Base-by-base conservation (phyloP, 345 rosid genomes). In the Noccaea caerulescens region DNA sequence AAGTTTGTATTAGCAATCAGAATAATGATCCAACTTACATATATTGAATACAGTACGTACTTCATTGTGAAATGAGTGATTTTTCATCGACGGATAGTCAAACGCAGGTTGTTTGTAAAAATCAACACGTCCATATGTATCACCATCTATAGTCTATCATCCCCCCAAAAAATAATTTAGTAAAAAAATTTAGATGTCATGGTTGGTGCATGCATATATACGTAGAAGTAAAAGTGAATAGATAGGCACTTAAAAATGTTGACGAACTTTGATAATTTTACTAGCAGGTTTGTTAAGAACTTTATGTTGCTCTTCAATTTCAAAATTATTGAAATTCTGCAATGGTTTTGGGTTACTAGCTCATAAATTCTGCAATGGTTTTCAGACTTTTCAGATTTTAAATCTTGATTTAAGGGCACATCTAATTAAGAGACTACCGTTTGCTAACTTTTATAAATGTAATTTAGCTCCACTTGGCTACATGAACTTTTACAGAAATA, bases 81-180 rank as follows among this genome's bases (percentile, higher is more conserved):
- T 6, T 33, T 33, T 63, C 56, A 10, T 16, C 2, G 33, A 16
- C 3, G 1, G 7, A 33, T 63, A 0, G 2, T 33, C 33, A 63
- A 63, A 10, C 0, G 44, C 44, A 16, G 68, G 33, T 63, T 46
- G 68, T 46, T 46, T 46, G 68, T 63, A 33, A 63, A 33, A 33
- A 46, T 46, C 7, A 11, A 63, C 44, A 16, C 56, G 46, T 63
- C 4, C 56, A 63, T 36, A 63, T 2, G 8, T 6, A 16, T 63
- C 68, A 23, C 30, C 53, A 49, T 49, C 10, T 18, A 2, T 46
- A 10, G 68, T 63, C 56, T 46, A 20, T 10, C 7, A 63, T 46
- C 34, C 55, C 13, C n/a, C n/a, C n/a, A n/a, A n/a, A n/a, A n/a
- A n/a, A n/a, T n/a, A n/a, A n/a, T n/a, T n/a, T n/a, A n/a, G n/a